Conservation (phyloP, 2,329 filamentous ascomycete genomes). For the Aspergillus terreus region DNA sequence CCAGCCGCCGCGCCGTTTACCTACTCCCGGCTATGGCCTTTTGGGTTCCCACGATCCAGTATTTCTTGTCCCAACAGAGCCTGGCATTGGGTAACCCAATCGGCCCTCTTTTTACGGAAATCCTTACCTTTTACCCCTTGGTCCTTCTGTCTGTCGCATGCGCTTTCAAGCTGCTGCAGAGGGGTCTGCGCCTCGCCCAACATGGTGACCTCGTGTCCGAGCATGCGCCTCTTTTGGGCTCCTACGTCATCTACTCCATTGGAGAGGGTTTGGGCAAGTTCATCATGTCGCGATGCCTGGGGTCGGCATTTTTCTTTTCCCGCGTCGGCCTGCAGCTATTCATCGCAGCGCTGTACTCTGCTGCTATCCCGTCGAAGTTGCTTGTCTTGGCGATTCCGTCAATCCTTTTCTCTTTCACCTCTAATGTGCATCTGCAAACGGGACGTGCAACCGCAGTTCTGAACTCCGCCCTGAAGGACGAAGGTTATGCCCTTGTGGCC, state of each 20-base stretch:
- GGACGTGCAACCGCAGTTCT: slow-evolving; percentile 57
- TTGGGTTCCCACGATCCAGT: slow-evolving; percentile 71
- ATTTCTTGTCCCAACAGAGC: slow-evolving; percentile 66
- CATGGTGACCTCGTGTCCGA: slow-evolving; percentile 59
- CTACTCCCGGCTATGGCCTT: slow-evolving; percentile 70
- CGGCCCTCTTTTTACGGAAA: slow-evolving; percentile 74
- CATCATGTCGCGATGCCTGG: slow-evolving; percentile 51
- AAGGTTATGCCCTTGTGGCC: slow-evolving; percentile 73
- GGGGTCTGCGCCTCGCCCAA: slow-evolving; percentile 51
- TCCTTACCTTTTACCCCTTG: slow-evolving; percentile 67
- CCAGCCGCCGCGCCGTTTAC: slow-evolving; percentile 44
- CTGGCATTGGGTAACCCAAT: slow-evolving; percentile 61
- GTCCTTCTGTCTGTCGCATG: slow-evolving; percentile 61
- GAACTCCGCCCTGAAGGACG: slow-evolving; percentile 61
- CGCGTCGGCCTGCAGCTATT: slow-evolving; percentile 69
- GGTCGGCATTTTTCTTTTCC: slow-evolving; percentile 61
- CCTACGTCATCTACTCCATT: slow-evolving; percentile 61
- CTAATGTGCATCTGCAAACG: slow-evolving; percentile 71
- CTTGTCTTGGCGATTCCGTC: slow-evolving; percentile 67
- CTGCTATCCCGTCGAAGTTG: slow-evolving; percentile 65
- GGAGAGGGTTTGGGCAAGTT: slow-evolving; percentile 40
- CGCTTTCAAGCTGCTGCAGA: slow-evolving; percentile 62
- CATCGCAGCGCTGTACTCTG: slow-evolving; percentile 61
- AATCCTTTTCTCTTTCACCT: slow-evolving; percentile 57
- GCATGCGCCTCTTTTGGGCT: slow-evolving; percentile 61